These are phyloP conservation scores for Dioscorea zingiberensis DNA, from an alignment of 106 monocot genomes.

Conservation along the genomic window DNA sequence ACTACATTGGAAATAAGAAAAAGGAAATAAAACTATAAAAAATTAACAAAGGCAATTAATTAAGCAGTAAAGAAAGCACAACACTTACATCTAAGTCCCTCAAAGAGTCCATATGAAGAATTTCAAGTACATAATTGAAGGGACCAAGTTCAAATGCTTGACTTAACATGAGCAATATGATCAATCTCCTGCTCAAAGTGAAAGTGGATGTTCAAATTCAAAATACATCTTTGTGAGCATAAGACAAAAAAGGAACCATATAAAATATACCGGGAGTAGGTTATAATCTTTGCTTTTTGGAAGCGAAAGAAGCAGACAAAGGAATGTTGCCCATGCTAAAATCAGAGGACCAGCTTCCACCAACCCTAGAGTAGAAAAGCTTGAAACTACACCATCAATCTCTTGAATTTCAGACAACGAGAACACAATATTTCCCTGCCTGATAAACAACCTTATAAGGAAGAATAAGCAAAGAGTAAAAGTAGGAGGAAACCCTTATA, in stretches of 20 bases:
- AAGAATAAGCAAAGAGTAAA: neutral
- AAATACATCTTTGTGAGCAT: neutral
- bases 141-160: conserved; percentile 54
- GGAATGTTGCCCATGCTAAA: conserved; percentile 89
- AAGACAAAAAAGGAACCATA: neutral
- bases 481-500: neutral
- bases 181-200: conserved; percentile 65
- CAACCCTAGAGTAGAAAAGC: conserved; percentile 30
- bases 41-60: neutral
- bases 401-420: conserved; percentile 65
- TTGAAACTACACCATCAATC: conserved; percentile 75
- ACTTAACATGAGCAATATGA: conserved; percentile 65
- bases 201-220: neutral
- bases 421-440: conserved; percentile 43
- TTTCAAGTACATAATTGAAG: conserved; percentile 58
- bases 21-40: neutral
- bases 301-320: conserved; percentile 68
- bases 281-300: conserved; percentile 36
- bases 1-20: too few species aligned
- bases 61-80: neutral
- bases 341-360: conserved; percentile 68
- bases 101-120: conserved; percentile 46
- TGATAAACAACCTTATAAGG: conserved; percentile 12
- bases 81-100: conserved; percentile 75
- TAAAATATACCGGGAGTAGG: conserved; percentile 27